phyloP scores from a whole-genome alignment of 768 basidiomycete genomes.

The Boletus subcaerulescens region DNA sequence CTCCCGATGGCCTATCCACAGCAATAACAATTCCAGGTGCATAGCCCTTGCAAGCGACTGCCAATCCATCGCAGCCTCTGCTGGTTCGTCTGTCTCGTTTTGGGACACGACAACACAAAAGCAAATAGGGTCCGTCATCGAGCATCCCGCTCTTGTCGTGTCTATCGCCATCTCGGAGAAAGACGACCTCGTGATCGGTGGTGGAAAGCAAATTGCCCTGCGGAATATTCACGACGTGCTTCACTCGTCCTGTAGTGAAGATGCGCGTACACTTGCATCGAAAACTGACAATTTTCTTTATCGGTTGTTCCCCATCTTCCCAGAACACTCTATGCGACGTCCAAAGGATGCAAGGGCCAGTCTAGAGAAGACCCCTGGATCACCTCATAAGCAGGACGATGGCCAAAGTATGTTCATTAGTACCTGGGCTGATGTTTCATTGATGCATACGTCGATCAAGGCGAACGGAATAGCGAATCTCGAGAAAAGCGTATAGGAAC shows the following conservation, averaged over 20 bases:
- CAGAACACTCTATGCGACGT: neutral
- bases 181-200: slow-evolving; percentile 1
- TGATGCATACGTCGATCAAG: neutral
- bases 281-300: neutral
- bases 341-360: neutral
- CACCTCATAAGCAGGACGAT: neutral
- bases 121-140: slow-evolving; percentile 7
- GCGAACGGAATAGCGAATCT: neutral
- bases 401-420: neutral
- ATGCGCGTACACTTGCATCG: neutral
- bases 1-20: slow-evolving; percentile 2
- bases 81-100: slow-evolving; percentile 4
- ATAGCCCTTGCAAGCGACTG: slow-evolving; percentile 3
- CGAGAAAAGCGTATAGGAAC: neutral
- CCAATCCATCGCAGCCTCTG: slow-evolving; percentile 4
- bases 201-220: neutral
- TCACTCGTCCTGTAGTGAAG: neutral
- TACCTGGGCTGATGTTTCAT: neutral
- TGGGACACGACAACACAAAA: slow-evolving; percentile 7
- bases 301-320: neutral
- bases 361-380: neutral
- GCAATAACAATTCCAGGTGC: neutral
- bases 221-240: neutral
- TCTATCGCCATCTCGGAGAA: slow-evolving; percentile 7
- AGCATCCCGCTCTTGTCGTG: neutral